Evolutionary conservation across 495 filamentous ascomycete species (phyloP).

Genomic region (Tuber microsphaerosporum): DNA sequence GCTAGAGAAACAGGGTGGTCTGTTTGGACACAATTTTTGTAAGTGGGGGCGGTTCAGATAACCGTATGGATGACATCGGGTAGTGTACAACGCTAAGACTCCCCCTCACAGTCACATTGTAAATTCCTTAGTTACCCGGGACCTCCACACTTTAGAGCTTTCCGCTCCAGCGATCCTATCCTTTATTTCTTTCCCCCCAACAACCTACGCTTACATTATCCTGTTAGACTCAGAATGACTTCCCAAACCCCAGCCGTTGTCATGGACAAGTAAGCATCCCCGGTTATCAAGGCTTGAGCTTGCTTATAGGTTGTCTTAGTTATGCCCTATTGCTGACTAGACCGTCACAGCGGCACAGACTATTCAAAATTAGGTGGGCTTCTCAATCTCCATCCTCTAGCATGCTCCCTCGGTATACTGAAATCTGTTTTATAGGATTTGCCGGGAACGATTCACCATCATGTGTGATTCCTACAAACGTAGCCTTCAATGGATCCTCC

Average conservation of each 20-base stretch:
- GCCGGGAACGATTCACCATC: slow-evolving; percentile 98
- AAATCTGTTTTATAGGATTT: slow-evolving; percentile 59
- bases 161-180: background rate
- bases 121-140: background rate
- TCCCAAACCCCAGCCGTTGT: slow-evolving; percentile 99
- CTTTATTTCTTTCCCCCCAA: background rate
- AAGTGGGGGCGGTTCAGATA: background rate
- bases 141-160: background rate
- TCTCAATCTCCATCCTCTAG: background rate
- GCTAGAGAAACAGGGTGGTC: background rate
- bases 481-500: slow-evolving; percentile 80
- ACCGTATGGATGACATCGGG: background rate
- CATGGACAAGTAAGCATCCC: slow-evolving; percentile 95
- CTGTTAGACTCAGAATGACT: slow-evolving; percentile 57
- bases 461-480: slow-evolving; percentile 97
- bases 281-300: slow-evolving; percentile 1
- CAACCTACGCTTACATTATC: background rate
- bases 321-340: slow-evolving; percentile 9
- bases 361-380: slow-evolving; percentile 91
- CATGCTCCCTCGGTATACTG: slow-evolving; percentile 36
- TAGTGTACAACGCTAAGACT: background rate
- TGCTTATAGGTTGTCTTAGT: slow-evolving; percentile 10
- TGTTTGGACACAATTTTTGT: background rate
- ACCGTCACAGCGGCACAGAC: slow-evolving; percentile 76
- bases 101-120: background rate